A percentile compares a stretch with the other conserved stretches of the same genome.
Evolutionary conservation across 306 rosid species (phyloP).

Genomic region (Trifolium fragiferum): DNA sequence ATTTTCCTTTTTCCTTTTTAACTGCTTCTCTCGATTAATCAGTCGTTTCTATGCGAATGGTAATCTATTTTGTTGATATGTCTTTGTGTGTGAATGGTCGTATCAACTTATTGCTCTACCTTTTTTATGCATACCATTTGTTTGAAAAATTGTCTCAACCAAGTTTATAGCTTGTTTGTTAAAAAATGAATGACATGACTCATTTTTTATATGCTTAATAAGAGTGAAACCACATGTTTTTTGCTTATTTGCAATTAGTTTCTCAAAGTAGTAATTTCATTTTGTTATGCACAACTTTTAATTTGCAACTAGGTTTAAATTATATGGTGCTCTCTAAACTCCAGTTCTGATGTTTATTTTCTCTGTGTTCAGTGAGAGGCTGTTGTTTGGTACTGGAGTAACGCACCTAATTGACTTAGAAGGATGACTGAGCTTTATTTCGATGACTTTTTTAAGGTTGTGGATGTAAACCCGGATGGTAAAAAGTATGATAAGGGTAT

Average conservation of each 20-base stretch:
- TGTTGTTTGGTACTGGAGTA: constrained; percentile 17
- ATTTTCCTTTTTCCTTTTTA: too few relatives aligned
- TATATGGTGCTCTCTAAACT: background rate
- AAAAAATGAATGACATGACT: background rate
- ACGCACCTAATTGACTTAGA: background rate
- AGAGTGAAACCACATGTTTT: too few relatives aligned
- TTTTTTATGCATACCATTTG: background rate
- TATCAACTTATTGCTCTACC: background rate
- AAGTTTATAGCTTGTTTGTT: background rate
- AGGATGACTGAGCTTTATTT: constrained; percentile 82
- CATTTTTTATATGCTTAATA: background rate
- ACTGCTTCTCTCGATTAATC: background rate
- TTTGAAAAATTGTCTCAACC: background rate
- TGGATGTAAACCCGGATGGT: constrained; percentile 77
- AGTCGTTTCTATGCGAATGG: too few relatives aligned
- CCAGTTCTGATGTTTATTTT: constrained; percentile 8
- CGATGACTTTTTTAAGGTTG: constrained; percentile 75
- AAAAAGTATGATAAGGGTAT: constrained; percentile 86
- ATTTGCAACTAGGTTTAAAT: background rate
- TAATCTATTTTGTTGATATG: background rate
- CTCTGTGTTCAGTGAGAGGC: constrained; percentile 11
- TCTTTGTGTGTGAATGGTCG: background rate
- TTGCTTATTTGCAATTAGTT: too few relatives aligned
- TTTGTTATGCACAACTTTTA: background rate
- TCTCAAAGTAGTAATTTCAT: background rate